Percentiles rank a stretch among this genome's conserved stretches.
Evolutionary conservation across 306 rosid species (phyloP).

Genomic region (Trifolium repens): DNA sequence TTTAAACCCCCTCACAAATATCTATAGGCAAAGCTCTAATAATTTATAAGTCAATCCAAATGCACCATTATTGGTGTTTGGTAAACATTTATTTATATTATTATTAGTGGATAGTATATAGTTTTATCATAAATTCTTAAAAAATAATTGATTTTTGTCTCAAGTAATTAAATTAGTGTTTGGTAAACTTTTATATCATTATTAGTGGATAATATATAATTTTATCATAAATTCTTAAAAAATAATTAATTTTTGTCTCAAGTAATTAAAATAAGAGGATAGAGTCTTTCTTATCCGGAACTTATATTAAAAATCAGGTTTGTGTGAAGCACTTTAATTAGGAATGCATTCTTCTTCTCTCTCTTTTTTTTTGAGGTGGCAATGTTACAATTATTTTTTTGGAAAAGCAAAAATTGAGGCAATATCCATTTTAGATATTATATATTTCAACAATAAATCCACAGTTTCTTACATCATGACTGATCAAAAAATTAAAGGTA

Average conservation of each 20-base stretch:
- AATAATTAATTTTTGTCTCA: background rate
- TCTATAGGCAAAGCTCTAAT: background rate
- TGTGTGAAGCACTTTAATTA: slow-evolving; percentile 28
- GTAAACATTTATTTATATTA: background rate
- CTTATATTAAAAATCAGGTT: background rate
- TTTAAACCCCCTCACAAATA: no score
- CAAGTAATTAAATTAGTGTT: no score
- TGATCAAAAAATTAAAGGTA: slow-evolving; percentile 43
- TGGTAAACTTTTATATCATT: background rate
- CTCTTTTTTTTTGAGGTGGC: no score
- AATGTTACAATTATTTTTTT: no score
- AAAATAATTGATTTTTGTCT: background rate
- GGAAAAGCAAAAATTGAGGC: background rate
- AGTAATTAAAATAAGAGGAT: background rate
- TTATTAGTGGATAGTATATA: background rate
- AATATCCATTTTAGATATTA: background rate
- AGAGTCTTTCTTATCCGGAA: background rate
- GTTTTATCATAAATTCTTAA: background rate
- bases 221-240: background rate
- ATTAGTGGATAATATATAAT: slow-evolving; percentile 1
- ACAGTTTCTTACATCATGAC: slow-evolving; percentile 40
- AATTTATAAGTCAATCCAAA: background rate
- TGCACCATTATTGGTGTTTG: background rate
- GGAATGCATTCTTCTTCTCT: background rate
- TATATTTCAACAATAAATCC: background rate